Base-by-base conservation (phyloP, 2,329 filamentous ascomycete species). In the Microascus cirrosus region DNA sequence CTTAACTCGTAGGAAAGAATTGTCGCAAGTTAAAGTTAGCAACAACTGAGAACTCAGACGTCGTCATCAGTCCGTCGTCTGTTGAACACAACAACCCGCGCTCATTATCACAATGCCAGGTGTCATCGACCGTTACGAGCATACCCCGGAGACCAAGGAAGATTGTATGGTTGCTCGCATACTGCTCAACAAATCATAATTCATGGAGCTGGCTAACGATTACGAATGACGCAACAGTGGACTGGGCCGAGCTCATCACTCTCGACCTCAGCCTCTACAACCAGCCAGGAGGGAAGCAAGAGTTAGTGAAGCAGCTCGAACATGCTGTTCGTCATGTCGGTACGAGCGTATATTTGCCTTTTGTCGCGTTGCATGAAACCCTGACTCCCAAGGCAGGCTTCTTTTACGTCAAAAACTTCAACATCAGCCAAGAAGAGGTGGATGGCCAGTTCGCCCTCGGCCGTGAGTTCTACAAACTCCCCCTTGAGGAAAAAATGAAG, bases 381-480 rank as follows among this genome's bases (percentile, higher is more conserved):
- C 12, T 32, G 8, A 32, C 8, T 8, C 28, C 28, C 36, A 32
- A 24, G 2, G 34, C 45, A 61, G 70, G 82, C 0, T 82, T 85
- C 70, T 86, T 85, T 69, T 84, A 85, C 60, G 77, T 85, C 22
- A 79, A 77, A 59, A 83, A 85, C 68, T 85, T 81, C 60, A 82
- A 81, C 35, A 73, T 86, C 20, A 71, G 69, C 1, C 80, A 84
- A 65, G 80, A 84, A 54, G 72, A 83, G 64, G 75, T 86, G 1
- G 77, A 85, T 61, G 71, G 73, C 6, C 82, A 86, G 61, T 85
- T 85, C 61, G 80, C 82, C 15, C 74, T 86, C 2, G 82, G 77
- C 1, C 79, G 81, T 58, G 73, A 79, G 42, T 77, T 86, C 36
- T 42, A 42, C 18, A n/a, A 42, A 61, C 85, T 84, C 63, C 66